A percentile compares a stretch with the other conserved stretches of the same genome.
phyloP scores from a whole-genome alignment of 2,329 filamentous ascomycete genomes.

The Leptosphaerulina australis region DNA sequence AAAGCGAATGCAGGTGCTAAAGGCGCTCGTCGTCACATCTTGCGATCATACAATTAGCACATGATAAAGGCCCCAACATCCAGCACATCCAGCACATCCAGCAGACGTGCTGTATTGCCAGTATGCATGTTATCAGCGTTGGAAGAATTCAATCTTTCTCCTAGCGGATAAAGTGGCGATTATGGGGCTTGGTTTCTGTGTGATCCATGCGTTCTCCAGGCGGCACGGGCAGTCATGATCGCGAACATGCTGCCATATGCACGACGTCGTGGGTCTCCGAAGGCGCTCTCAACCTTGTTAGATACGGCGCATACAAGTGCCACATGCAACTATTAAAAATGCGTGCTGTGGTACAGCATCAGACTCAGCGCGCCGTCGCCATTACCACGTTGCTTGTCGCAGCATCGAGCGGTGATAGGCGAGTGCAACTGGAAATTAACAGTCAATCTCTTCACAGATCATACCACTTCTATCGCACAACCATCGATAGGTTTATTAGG shows the following conservation, averaged over 20 bases:
- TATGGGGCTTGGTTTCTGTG: constrained; percentile 3
- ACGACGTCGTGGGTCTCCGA: constrained; percentile 7
- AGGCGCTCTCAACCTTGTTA: constrained; percentile 4
- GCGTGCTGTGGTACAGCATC: constrained; percentile 1
- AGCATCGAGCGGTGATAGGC: constrained; percentile 3
- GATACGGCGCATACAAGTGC: constrained; percentile 11
- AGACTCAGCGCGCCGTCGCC: neutral
- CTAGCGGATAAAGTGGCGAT: constrained; percentile 11
- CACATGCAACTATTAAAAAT: neutral
- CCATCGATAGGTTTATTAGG: constrained; percentile 16
- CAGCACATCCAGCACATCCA: constrained; percentile 2
- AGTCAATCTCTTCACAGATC: constrained; percentile 19
- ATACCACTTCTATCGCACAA: constrained; percentile 18
- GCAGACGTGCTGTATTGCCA: no score
- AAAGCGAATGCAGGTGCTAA: constrained; percentile 14
- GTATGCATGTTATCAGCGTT: no score
- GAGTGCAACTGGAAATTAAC: constrained; percentile 14
- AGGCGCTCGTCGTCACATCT: constrained; percentile 11
- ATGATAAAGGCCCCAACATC: neutral
- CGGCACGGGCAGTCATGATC: constrained; percentile 15
- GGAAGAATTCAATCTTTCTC: neutral
- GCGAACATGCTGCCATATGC: constrained; percentile 8
- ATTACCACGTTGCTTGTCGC: constrained; percentile 3
- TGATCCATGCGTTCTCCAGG: constrained; percentile 19
- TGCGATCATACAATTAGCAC: constrained; percentile 5